Evolutionary conservation across 768 basidiomycete species (phyloP).

Genomic region (Leucosporidium creatinivorum): DNA sequence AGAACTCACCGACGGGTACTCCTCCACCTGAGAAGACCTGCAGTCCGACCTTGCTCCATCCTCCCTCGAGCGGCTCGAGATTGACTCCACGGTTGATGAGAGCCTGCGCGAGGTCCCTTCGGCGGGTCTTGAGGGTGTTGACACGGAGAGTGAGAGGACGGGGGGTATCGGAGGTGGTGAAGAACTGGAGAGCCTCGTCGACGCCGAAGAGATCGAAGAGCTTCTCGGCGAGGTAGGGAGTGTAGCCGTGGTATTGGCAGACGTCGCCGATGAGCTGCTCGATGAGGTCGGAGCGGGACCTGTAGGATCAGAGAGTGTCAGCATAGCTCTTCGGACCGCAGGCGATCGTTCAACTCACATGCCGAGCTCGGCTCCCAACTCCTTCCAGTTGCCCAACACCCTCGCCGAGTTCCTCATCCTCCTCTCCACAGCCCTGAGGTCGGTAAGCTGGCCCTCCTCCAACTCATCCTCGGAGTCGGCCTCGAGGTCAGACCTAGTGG

Average conservation of each 20-base stretch:
- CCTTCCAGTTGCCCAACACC: constrained; percentile 64
- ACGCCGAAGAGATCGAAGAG: constrained; percentile 88
- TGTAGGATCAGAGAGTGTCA: constrained; percentile 39
- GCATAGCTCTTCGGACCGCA: background rate
- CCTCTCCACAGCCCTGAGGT: constrained; percentile 63
- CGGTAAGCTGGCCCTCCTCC: constrained; percentile 61
- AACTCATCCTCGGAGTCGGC: constrained; percentile 53
- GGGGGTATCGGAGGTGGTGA: constrained; percentile 91
- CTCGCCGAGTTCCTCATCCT: constrained; percentile 72
- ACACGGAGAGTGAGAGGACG: constrained; percentile 97
- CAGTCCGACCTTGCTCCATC: constrained; percentile 98
- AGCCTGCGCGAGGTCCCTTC: constrained; percentile 87
- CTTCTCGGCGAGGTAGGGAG: constrained; percentile 88
- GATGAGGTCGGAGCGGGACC: constrained; percentile 81
- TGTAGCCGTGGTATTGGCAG: constrained; percentile 94
- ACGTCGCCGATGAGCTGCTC: constrained; percentile 83
- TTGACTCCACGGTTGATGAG: constrained; percentile 94
- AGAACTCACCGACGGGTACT: constrained; percentile 71
- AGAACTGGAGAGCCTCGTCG: constrained; percentile 92
- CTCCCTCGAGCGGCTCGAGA: constrained; percentile 86
- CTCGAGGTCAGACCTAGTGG: constrained; percentile 50
- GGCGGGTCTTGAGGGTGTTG: constrained; percentile 86
- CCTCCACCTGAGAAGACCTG: constrained; percentile 74
- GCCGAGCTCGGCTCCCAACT: constrained; percentile 55
- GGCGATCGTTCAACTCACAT: constrained; percentile 49